A percentile compares a stretch with the other conserved stretches of the same genome.
Conservation (phyloP, 805 yeast genomes). For the Saccharomycopsis synnaedendra region DNA sequence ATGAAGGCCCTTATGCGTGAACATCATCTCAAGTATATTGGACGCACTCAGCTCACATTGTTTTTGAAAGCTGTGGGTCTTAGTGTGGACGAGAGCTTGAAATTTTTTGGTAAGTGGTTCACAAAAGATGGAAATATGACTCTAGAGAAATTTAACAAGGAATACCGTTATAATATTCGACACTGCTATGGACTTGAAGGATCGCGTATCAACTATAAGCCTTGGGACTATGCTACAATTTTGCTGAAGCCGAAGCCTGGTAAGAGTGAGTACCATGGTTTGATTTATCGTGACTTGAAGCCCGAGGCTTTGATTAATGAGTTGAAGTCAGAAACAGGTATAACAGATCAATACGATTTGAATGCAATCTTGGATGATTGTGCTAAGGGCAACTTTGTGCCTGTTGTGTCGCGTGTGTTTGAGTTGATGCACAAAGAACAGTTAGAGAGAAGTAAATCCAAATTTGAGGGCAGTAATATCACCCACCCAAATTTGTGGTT, state of each 20-base stretch:
- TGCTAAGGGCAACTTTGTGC: constrained; percentile 58
- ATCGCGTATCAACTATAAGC: constrained; percentile 70
- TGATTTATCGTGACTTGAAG: constrained; percentile 76
- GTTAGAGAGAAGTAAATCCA: constrained; percentile 23
- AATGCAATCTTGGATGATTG: constrained; percentile 58
- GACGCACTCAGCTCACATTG: constrained; percentile 75
- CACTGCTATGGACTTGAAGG: constrained; percentile 93
- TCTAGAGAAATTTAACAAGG: constrained; percentile 72
- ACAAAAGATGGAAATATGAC: constrained; percentile 42
- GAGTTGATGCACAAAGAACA: constrained; percentile 55
- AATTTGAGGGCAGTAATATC: constrained; percentile 47
- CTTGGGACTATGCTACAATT: constrained; percentile 77
- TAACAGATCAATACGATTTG: constrained; percentile 36
- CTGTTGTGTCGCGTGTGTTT: constrained; percentile 84
- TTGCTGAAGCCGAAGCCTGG: constrained; percentile 60
- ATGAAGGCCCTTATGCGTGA: constrained; percentile 46
- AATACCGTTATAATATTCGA: constrained; percentile 78
- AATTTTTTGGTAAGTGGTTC: constrained; percentile 74
- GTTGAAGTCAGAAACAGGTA: constrained; percentile 48
- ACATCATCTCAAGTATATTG: constrained; percentile 71
- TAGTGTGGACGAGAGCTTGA: constrained; percentile 74
- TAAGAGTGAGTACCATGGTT: constrained; percentile 72
- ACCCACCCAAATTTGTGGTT: constrained; percentile 85
- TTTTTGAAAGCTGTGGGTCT: constrained; percentile 88
- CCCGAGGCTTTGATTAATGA: constrained; percentile 49